phyloP scores from a whole-genome alignment of 495 filamentous ascomycete species.

The Aspergillus bertholletiae region DNA sequence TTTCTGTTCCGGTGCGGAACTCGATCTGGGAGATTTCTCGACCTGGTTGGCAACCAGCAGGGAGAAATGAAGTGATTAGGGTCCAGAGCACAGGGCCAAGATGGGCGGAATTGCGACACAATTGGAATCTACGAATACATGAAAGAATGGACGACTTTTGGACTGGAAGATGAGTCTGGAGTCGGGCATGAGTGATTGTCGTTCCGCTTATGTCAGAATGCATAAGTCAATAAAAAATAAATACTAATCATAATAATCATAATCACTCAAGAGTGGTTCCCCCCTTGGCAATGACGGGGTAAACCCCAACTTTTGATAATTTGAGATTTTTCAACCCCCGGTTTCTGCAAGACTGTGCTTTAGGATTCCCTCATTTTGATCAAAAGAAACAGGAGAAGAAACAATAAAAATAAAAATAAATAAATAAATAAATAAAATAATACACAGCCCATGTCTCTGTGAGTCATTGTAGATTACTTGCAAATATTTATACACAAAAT shows the following conservation, averaged over 20 bases:
- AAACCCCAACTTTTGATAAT: too few species aligned
- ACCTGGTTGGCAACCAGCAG: background rate
- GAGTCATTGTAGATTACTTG: conserved; percentile 4
- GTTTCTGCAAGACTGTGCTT: background rate
- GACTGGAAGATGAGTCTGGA: background rate
- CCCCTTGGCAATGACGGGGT: too few species aligned
- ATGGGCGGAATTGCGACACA: too few species aligned
- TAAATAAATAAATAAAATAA: background rate
- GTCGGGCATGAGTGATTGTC: background rate
- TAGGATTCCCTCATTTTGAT: too few species aligned
- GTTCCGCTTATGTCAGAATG: background rate
- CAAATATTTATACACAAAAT: conserved; percentile 12
- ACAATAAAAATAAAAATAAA: background rate
- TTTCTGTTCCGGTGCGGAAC: conserved; percentile 1
- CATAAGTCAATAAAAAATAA: too few species aligned
- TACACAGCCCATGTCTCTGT: background rate
- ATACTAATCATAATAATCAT: too few species aligned
- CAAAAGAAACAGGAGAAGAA: background rate
- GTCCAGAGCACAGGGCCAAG: too few species aligned
- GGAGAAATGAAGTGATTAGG: too few species aligned
- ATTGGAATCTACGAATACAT: too few species aligned
- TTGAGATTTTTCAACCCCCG: too few species aligned
- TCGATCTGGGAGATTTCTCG: background rate
- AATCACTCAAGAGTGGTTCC: too few species aligned
- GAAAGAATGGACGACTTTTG: background rate